phyloP scores from a whole-genome alignment of 1,284 basidiomycete species.

The Cutaneotrichosporon spelunceum region DNA sequence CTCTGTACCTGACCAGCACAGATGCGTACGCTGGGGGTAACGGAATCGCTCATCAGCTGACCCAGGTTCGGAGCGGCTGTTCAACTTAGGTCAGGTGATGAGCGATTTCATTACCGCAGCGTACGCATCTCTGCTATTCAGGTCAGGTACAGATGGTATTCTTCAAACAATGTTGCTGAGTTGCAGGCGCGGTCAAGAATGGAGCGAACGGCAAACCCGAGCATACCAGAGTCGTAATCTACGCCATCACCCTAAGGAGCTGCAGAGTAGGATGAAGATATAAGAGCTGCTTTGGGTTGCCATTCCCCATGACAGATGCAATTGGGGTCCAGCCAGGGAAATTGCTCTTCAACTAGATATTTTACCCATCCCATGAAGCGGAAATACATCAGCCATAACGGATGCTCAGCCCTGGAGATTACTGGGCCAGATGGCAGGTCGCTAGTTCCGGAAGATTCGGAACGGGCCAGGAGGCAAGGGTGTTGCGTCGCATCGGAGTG shows the following conservation, averaged over 20 bases:
- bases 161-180: background rate
- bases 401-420: background rate
- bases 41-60: no score
- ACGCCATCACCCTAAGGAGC: background rate
- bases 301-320: background rate
- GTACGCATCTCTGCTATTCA: background rate
- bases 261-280: background rate
- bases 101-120: no score
- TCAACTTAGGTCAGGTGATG: no score
- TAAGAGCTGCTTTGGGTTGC: background rate
- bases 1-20: no score
- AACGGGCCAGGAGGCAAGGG: no score
- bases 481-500: background rate
- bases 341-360: background rate
- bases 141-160: background rate
- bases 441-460: background rate
- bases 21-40: no score
- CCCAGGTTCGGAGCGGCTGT: background rate
- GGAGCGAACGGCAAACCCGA: background rate
- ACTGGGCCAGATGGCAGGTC: background rate
- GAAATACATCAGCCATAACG: background rate
- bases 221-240: background rate
- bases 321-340: background rate
- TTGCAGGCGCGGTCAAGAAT: background rate
- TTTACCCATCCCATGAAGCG: background rate